Base-by-base conservation (phyloP, 495 filamentous ascomycete genomes). In the Durotheca rogersii region DNA sequence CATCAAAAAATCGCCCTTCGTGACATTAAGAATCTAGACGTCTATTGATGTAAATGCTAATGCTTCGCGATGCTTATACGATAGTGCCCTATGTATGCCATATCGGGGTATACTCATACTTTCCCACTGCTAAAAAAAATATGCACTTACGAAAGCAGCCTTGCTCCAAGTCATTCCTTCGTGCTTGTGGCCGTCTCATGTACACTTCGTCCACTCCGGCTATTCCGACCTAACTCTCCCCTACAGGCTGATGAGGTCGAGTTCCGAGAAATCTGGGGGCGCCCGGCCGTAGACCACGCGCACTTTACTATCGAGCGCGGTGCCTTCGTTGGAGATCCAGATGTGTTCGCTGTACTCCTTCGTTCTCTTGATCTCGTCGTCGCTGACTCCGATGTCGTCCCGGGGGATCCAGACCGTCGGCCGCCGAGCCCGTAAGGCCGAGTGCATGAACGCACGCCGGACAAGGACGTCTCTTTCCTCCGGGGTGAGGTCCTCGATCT, bases 321-420 rank as follows among this genome's bases (percentile, higher is more conserved):
- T 86, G 50, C 88, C 89, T 67, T 93, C 85, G 68, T 96, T 98
- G 60, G 85, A 91, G 62, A 96, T 88, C 89, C 92, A 96, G 43
- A 98, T 84, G 60, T 89, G 82, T 58, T 84, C 78, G 53, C 83
- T 89, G 60, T 88, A 89, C 52, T 79, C 77, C 49, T 82, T 75
- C 11, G 90, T 96, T 34, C 88, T 72, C 60, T 71, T 76, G 14
- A 98, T 81, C 68, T 97, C 93, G 57, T 98, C 94, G 60, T 95
- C 90, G 48, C 85, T 88, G 23, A 98, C 81, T 1, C 93, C 93
- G 2, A 97, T 63, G 57, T 93, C 87, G 64, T 98, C 93, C 29
- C 89, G 80, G 6, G 93, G 93, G 35, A 98, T 91, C 93, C 93
- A 97, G 35, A 97, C 81, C 7, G 88, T 87, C 0, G 93, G 93